These are phyloP conservation scores for Orbilia quercus DNA, from an alignment of 2,329 filamentous ascomycete genomes.

Conservation along the genomic window DNA sequence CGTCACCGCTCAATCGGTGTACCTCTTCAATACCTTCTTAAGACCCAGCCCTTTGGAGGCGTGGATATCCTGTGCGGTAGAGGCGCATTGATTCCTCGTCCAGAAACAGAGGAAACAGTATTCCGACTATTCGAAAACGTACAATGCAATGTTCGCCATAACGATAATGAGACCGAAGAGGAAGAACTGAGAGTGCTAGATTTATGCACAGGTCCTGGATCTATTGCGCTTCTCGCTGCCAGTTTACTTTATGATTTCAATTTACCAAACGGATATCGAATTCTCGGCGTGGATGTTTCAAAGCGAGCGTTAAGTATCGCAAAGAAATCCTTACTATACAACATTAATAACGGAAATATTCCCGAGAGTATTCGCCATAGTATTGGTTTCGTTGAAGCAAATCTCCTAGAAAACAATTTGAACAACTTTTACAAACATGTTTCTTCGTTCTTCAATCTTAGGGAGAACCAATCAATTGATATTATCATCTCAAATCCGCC, in stretches of 20 bases:
- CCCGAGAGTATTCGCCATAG: constrained; percentile 55
- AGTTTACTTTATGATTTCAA: constrained; percentile 67
- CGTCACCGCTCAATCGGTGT: constrained; percentile 71
- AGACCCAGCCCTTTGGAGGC: constrained; percentile 85
- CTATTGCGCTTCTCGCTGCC: constrained; percentile 82
- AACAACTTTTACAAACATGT: constrained; percentile 62
- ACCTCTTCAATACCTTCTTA: constrained; percentile 89
- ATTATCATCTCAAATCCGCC: constrained; percentile 89
- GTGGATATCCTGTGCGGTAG: constrained; percentile 80
- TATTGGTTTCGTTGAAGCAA: constrained; percentile 65
- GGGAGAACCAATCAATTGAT: constrained; percentile 64
- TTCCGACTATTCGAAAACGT: constrained; percentile 19
- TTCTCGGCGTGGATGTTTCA: constrained; percentile 81
- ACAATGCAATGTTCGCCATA: constrained; percentile 71
- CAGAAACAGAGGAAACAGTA: constrained; percentile 70
- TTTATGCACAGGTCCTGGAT: constrained; percentile 90
- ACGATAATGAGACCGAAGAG: constrained; percentile 67
- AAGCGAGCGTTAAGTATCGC: constrained; percentile 74
- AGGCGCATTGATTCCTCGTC: constrained; percentile 87
- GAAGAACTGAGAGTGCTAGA: constrained; percentile 75
- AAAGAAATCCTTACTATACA: constrained; percentile 71
- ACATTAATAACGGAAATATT: constrained; percentile 62
- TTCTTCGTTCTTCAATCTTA: constrained; percentile 62
- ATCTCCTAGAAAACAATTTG: constrained; percentile 63
- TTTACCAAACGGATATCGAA: constrained; percentile 64